phyloP scores from a whole-genome alignment of 192 early-diverging fungal species.

The Coemansia sp. region DNA sequence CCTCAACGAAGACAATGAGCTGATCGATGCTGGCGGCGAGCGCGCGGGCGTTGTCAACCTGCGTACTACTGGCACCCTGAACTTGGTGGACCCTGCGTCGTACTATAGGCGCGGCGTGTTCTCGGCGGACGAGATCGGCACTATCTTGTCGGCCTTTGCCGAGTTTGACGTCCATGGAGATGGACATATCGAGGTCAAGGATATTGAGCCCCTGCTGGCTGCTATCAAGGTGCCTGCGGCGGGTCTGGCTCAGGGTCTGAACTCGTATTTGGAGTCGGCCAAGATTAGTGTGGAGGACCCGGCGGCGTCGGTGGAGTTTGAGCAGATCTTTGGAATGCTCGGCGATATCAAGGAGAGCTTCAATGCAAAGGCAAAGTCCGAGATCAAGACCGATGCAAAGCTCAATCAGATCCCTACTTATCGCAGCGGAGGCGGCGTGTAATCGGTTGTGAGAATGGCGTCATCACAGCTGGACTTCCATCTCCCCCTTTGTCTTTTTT shows the following conservation, averaged over 20 bases:
- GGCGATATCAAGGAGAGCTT: conserved; percentile 50
- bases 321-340: conserved; percentile 53
- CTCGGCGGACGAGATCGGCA: conserved; percentile 55
- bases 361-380: conserved; percentile 27
- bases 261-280: conserved; percentile 20
- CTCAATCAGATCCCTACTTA: conserved; percentile 54
- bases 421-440: conserved; percentile 56
- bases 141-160: conserved; percentile 47
- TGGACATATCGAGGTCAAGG: conserved; percentile 47
- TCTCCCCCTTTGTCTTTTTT: background rate
- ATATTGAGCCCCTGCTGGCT: conserved; percentile 38
- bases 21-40: conserved; percentile 2
- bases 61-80: conserved; percentile 27
- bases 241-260: conserved; percentile 5
- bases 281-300: conserved; percentile 16
- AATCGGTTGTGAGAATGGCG: background rate
- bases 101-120: conserved; percentile 56
- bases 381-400: background rate
- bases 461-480: background rate
- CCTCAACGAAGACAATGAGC: conserved; percentile 23
- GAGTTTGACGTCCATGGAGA: conserved; percentile 50
- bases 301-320: conserved; percentile 42
- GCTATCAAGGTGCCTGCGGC: conserved; percentile 40
- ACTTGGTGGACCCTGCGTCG: conserved; percentile 50
- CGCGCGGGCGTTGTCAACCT: conserved; percentile 25